Percentiles rank a stretch among this genome's conserved stretches.
phyloP scores from a whole-genome alignment of 495 filamentous ascomycete genomes.

The Aspergillus nidulans region DNA sequence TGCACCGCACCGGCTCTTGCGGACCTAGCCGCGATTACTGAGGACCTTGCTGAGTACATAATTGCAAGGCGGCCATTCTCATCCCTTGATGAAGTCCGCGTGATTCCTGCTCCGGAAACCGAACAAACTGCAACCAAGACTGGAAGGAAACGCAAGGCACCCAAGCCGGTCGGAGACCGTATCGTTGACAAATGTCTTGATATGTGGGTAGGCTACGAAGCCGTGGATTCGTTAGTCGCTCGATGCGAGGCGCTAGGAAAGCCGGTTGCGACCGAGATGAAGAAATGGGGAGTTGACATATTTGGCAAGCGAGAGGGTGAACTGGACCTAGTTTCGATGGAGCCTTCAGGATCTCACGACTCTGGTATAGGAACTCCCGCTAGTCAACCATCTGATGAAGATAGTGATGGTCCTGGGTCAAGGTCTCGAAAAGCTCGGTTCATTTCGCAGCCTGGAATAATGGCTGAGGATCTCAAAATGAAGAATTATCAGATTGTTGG shows the following conservation, averaged over 20 bases:
- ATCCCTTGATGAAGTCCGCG: slow-evolving; percentile 57
- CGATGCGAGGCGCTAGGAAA: slow-evolving; percentile 67
- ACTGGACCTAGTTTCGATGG: slow-evolving; percentile 60
- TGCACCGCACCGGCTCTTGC: slow-evolving; percentile 67
- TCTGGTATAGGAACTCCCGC: slow-evolving; percentile 72
- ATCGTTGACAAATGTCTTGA: slow-evolving; percentile 67
- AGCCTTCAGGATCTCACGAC: slow-evolving; percentile 49
- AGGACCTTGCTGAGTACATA: slow-evolving; percentile 61
- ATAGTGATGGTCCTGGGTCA: slow-evolving; percentile 41
- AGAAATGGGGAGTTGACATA: slow-evolving; percentile 72
- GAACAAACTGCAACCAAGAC: slow-evolving; percentile 45
- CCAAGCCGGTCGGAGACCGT: slow-evolving; percentile 60
- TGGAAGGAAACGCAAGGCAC: slow-evolving; percentile 43
- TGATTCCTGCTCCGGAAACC: slow-evolving; percentile 46
- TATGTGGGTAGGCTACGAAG: slow-evolving; percentile 70
- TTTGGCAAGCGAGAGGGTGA: slow-evolving; percentile 65
- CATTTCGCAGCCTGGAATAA: slow-evolving; percentile 66
- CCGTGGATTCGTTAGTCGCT: slow-evolving; percentile 72
- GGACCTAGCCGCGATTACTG: slow-evolving; percentile 69
- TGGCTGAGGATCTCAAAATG: slow-evolving; percentile 65
- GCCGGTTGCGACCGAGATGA: slow-evolving; percentile 63
- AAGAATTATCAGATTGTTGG: slow-evolving; percentile 94
- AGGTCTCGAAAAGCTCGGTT: slow-evolving; percentile 42
- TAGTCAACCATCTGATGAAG: slow-evolving; percentile 48
- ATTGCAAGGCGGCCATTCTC: slow-evolving; percentile 65